Percentiles rank a stretch among this genome's conserved stretches.
Conservation (phyloP, 495 filamentous ascomycete genomes). For the Usnea hakonensis region DNA sequence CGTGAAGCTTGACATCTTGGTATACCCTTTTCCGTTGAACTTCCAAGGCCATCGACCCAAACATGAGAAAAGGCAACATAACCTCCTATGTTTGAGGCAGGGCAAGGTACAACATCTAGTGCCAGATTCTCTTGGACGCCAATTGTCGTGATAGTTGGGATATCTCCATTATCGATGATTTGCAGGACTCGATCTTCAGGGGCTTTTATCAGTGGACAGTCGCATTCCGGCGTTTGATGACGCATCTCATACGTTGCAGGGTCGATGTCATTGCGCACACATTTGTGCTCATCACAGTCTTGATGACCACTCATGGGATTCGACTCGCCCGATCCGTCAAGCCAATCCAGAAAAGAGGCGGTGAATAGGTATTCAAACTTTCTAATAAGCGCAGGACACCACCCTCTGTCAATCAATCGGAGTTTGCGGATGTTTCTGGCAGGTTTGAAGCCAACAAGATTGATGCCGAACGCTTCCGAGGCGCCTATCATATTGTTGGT, state of each 20-base stretch:
- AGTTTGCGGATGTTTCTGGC: not conserved
- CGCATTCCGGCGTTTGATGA: not conserved
- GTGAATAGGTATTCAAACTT: not conserved
- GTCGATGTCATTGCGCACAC: not conserved
- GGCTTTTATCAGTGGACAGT: not conserved
- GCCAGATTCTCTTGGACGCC: not conserved
- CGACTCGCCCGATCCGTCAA: not conserved
- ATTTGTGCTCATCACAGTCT: not conserved
- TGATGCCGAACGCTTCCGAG: not conserved
- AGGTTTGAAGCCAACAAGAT: not conserved
- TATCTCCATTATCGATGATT: not conserved
- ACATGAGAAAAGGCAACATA: constrained; percentile 3
- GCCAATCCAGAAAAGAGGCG: not conserved
- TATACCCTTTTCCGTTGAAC: not conserved
- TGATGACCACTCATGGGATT: not conserved
- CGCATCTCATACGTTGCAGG: not conserved
- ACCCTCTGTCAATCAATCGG: not conserved
- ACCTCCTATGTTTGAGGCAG: not conserved
- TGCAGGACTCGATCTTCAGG: not conserved
- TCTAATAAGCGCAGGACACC: not conserved
- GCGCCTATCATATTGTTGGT: not conserved
- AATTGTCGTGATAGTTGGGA: not conserved
- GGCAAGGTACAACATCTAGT: too few species aligned
- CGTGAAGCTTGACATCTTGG: not conserved
- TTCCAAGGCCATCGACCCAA: constrained; percentile 8